These are phyloP conservation scores for Mycena sanguinolenta DNA, from an alignment of 768 basidiomycete species.

Conservation along the genomic window DNA sequence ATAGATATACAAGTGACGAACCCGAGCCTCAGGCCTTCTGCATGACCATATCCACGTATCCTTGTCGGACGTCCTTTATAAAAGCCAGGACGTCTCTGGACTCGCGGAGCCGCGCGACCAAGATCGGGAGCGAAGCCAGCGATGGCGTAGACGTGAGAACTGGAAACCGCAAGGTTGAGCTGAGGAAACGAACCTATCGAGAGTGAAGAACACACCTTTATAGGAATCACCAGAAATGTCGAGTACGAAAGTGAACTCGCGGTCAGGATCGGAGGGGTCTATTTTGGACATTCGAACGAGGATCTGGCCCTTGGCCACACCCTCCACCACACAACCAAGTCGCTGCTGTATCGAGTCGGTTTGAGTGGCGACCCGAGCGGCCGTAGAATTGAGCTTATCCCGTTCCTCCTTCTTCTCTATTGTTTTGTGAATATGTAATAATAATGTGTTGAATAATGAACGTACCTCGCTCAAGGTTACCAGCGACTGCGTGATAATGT, in stretches of 20 bases:
- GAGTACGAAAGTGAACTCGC: slow-evolving; percentile 82
- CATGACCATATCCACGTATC: slow-evolving; percentile 55
- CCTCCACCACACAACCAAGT: slow-evolving; percentile 80
- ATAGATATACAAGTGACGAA: slow-evolving; percentile 12
- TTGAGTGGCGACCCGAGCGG: slow-evolving; percentile 63
- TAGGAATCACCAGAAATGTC: slow-evolving; percentile 75
- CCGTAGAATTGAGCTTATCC: slow-evolving; percentile 65
- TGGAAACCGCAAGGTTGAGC: slow-evolving; percentile 47
- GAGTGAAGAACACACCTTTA: slow-evolving; percentile 63
- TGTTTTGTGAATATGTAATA: background rate
- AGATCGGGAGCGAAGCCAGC: slow-evolving; percentile 73
- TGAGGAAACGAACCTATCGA: background rate
- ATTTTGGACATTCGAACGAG: slow-evolving; percentile 80
- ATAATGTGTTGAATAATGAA: slow-evolving; percentile 13
- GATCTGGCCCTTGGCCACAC: slow-evolving; percentile 78
- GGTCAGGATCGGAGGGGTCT: slow-evolving; percentile 67
- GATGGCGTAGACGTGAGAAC: slow-evolving; percentile 86
- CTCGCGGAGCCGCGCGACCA: slow-evolving; percentile 80
- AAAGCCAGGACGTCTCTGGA: slow-evolving; percentile 79
- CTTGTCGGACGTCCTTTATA: slow-evolving; percentile 73
- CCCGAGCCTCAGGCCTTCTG: background rate
- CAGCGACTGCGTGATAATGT: slow-evolving; percentile 73
- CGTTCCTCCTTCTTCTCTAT: slow-evolving; percentile 80
- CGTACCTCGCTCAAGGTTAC: slow-evolving; percentile 76
- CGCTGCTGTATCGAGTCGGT: slow-evolving; percentile 62